A percentile compares a stretch with the other conserved stretches of the same genome.
These are phyloP conservation scores for Nannizziopsis arthrosporioides DNA, from an alignment of 2,329 filamentous ascomycete species.

Conservation along the genomic window DNA sequence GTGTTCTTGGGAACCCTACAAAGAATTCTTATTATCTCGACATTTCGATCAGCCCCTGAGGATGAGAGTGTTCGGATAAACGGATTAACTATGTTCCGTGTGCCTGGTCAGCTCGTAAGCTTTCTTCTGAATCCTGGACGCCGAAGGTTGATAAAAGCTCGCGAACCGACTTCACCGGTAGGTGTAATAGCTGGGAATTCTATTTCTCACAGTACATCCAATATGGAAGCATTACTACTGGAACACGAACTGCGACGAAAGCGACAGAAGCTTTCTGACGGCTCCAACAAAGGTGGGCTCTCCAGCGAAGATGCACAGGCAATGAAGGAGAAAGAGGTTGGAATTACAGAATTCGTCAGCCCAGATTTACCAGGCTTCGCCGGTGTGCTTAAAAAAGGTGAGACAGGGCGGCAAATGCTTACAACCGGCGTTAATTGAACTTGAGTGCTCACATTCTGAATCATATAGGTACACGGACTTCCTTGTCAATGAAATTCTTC, in stretches of 20 bases:
- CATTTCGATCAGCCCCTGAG: too few relatives aligned
- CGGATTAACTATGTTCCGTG: slow-evolving; percentile 7
- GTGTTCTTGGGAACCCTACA: too few relatives aligned
- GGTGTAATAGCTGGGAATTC: not conserved
- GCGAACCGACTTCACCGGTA: not conserved
- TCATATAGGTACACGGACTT: slow-evolving; percentile 72
- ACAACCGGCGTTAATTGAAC: not conserved
- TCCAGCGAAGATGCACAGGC: slow-evolving; percentile 22
- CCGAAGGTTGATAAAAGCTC: too few relatives aligned
- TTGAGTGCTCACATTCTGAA: slow-evolving; percentile 5
- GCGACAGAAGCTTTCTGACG: not conserved
- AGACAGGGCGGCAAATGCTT: not conserved
- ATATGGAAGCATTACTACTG: too few relatives aligned
- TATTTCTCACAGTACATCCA: not conserved
- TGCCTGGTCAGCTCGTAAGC: slow-evolving; percentile 16
- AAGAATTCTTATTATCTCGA: too few relatives aligned
- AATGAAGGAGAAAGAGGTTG: slow-evolving; percentile 39
- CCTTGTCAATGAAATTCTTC: slow-evolving; percentile 75
- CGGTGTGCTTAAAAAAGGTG: slow-evolving; percentile 57
- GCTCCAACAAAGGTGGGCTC: not conserved
- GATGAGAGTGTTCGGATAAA: too few relatives aligned
- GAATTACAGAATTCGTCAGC: slow-evolving; percentile 54
- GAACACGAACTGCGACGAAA: not conserved
- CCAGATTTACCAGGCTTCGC: slow-evolving; percentile 47
- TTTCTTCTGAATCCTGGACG: slow-evolving; percentile 16